A percentile compares a stretch with the other conserved stretches of the same genome.
phyloP scores from a whole-genome alignment of 805 yeast genomes.

The Teunomyces funiuensis region DNA sequence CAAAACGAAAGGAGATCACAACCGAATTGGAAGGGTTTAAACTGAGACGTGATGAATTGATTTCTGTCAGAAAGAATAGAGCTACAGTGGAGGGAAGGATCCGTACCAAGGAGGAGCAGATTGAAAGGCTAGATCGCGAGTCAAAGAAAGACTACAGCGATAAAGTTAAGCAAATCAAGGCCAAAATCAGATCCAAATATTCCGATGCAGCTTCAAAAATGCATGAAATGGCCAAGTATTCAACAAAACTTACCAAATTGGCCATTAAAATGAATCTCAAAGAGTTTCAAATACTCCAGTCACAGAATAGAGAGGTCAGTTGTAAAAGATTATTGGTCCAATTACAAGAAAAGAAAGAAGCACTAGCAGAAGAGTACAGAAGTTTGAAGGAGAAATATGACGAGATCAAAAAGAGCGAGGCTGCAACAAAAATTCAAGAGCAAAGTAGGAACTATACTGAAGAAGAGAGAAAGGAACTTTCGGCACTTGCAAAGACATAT shows the following conservation, averaged over 20 bases:
- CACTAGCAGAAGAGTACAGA: constrained; percentile 31
- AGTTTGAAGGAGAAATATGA: constrained; percentile 34
- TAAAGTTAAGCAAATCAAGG: constrained; percentile 35
- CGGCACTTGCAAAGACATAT: constrained; percentile 38
- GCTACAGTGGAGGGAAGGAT: constrained; percentile 23
- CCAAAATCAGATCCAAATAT: constrained; percentile 22
- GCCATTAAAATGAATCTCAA: constrained; percentile 14
- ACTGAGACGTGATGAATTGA: constrained; percentile 11
- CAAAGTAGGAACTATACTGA: constrained; percentile 38
- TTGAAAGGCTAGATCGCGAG: constrained; percentile 34
- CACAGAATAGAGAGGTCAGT: constrained; percentile 19
- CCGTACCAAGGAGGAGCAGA: constrained; percentile 25
- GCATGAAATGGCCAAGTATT: constrained; percentile 20
- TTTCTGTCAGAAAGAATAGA: constrained; percentile 14
- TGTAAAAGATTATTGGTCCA: constrained; percentile 25
- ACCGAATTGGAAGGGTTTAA: constrained; percentile 10
- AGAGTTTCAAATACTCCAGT: constrained; percentile 16
- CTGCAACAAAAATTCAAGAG: constrained; percentile 35
- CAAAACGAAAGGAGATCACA: constrained; percentile 11
- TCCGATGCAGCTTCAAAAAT: constrained; percentile 17
- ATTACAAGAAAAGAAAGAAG: constrained; percentile 25
- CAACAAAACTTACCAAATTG: constrained; percentile 20
- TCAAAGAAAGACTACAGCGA: constrained; percentile 42
- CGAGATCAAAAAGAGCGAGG: constrained; percentile 40
- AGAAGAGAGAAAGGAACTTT: constrained; percentile 39